These are phyloP conservation scores for Populus tremula DNA, from an alignment of 345 rosid genomes.

Conservation along the genomic window DNA sequence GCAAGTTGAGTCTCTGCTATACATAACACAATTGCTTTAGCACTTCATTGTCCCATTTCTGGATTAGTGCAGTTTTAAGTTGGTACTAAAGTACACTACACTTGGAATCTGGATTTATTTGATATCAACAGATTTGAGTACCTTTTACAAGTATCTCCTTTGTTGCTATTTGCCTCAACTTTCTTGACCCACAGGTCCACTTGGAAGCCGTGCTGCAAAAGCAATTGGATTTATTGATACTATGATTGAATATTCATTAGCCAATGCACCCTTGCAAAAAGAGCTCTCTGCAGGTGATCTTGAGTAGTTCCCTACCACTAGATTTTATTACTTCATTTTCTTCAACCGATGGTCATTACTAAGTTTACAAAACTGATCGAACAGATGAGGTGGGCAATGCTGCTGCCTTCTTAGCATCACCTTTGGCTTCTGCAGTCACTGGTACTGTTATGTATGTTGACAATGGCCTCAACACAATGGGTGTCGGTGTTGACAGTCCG, in stretches of 20 bases:
- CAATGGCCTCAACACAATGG: conserved; percentile 97
- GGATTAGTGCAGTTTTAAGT: background rate
- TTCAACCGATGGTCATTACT: background rate
- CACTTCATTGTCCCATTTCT: background rate
- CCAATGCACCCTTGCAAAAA: conserved; percentile 82
- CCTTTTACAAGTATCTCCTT: background rate
- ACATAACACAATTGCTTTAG: background rate
- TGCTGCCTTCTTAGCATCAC: conserved; percentile 90
- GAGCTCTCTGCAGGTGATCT: conserved; percentile 76
- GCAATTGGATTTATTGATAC: conserved; percentile 76
- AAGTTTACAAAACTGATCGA: conserved; percentile 8
- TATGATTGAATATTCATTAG: conserved; percentile 81
- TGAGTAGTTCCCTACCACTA: background rate
- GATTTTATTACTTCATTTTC: background rate
- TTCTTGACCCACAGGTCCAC: conserved; percentile 46
- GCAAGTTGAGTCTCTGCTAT: background rate
- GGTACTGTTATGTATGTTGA: conserved; percentile 86
- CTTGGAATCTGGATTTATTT: background rate
- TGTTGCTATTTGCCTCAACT: background rate
- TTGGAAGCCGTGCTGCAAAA: conserved; percentile 73
- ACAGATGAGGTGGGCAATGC: conserved; percentile 94
- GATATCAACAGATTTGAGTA: background rate
- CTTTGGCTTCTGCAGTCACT: conserved; percentile 87
- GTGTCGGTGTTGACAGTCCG: conserved; percentile 87
- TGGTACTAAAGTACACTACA: background rate